These are phyloP conservation scores for Jaltomata sinuosa DNA, from an alignment of 257 asterid genomes.

Conservation along the genomic window DNA sequence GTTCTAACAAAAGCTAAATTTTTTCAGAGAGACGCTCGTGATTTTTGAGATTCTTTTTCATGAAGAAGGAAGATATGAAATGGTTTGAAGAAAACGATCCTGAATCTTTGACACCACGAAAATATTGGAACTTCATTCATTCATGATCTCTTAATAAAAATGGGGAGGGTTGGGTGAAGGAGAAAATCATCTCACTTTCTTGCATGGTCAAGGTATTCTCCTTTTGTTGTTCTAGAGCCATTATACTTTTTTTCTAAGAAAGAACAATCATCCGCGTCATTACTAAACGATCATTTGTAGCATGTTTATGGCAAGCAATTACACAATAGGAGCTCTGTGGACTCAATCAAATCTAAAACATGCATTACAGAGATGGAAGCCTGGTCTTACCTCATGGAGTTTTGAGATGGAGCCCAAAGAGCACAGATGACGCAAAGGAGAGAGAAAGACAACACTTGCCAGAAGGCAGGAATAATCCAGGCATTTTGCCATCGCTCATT, in stretches of 20 bases:
- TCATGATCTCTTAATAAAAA: not conserved
- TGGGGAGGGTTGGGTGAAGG: not conserved
- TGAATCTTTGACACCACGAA: not conserved
- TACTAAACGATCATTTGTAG: not conserved
- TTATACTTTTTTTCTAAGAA: not conserved
- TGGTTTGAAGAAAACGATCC: not conserved
- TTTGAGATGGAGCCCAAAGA: slow-evolving; percentile 95
- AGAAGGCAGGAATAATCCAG: slow-evolving; percentile 94
- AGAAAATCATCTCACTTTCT: not conserved
- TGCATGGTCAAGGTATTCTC: not conserved
- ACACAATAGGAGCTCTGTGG: not conserved
- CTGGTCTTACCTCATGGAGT: slow-evolving; percentile 58
- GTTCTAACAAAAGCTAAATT: not conserved
- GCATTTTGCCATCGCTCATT: slow-evolving; percentile 94
- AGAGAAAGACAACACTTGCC: slow-evolving; percentile 90
- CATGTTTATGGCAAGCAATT: not conserved
- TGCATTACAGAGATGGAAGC: not conserved
- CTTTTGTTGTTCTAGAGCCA: not conserved
- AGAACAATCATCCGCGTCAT: not conserved
- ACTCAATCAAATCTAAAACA: not conserved
- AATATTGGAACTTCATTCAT: not conserved
- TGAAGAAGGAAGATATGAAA: not conserved
- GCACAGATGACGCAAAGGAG: slow-evolving; percentile 84
- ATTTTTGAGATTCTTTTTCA: not conserved
- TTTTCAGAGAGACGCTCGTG: not conserved